Base-by-base conservation (phyloP, 148 eudicot genomes). In the Rhododendron vialii region DNA sequence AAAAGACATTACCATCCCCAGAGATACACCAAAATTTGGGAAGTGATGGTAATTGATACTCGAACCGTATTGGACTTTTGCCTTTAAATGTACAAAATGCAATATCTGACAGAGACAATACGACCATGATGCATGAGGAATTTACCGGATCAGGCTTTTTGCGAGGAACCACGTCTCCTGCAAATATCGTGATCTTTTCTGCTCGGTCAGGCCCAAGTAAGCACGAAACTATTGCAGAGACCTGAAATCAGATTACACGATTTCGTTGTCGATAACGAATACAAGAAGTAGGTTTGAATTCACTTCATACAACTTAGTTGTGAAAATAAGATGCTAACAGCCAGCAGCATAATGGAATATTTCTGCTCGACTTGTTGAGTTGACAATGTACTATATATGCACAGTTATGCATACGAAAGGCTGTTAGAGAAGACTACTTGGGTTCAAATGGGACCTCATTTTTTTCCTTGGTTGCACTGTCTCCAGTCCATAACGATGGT, bases 81-180 rank as follows among this genome's bases (percentile, higher is more conserved):
- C 26, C 65, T 59, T 59, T 1, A 59, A 6, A 59, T 22, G 65
- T 59, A 7, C 65, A 59, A 1, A 59, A 59, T 1, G 26, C 65
- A 59, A 22, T 17, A 57, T 57, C 63, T 5, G 22, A 17, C 63
- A 57, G 63, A 57, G 63, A 50, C 22, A 33, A 35, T 17, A 78
- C 35, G 1, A 78, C 74, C 18, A 81, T 0, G 78, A 4, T 10
- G 63, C 57, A 17, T 83, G 3, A 61, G 63, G 84, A 79, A 77
- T 61, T 89, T 94, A 97, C 99, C 1, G 98, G 99, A 88, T 97
- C 99, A 53, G 98, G 99, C 91, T 97, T 97, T 92, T 97, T 97
- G 81, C 93, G 92, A 77, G 98, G 99, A 88, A 97, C 99, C 48
- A 97, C 98, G 85, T 97, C 99, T 83, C 99, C 99, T 1, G 99